Base-by-base conservation (phyloP, 148 eudicot genomes). In the Vaccinium corymbosum region DNA sequence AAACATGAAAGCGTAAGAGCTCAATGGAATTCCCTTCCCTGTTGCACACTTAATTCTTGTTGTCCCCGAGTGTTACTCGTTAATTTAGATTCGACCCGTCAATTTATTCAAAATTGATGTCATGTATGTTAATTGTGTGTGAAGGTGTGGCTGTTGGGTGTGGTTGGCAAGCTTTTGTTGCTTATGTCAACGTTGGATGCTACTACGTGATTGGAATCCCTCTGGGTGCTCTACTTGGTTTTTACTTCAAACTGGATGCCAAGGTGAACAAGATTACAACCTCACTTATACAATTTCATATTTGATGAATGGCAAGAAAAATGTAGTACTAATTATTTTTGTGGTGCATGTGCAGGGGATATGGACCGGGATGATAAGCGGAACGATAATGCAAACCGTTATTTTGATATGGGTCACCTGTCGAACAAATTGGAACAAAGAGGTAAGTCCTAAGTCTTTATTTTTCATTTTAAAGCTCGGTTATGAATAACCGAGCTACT, bases 111-210 rank as follows among this genome's bases (percentile, higher is more conserved):
- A 59, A 19, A 17, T 59, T 19, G 64, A 59, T 59, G 25, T 19
- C 64, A 7, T 7, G 6, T 1, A 19, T 59, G 25, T 19, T 11
- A 56, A 14, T 4, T 56, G 20, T 1, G 16, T 56, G 71, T 64
- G 32, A 64, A 64, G 71, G 71, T 64, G 71, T 64, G 71, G 71
- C 71, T 64, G 71, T 64, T 3, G 71, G 71, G 4, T 64, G 71
- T 10, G 71, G 71, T 10, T 64, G 71, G 71, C 71, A 64, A 64
- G 71, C 71, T 64, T 64, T 64, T 22, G 71, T 64, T 22, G 71
- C 71, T 22, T 64, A 64, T 15, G 71, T 64, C 13, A 64, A 64
- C 15, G 71, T 64, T 1, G 71, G 71, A 64, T 64, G 71, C 29
- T 64, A 64, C 25, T 64, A 64, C 71, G 4, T 64, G 71, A 10